Percentiles rank a stretch among this genome's conserved stretches.
phyloP scores from a whole-genome alignment of 257 asterid species.

The Misopates orontium region DNA sequence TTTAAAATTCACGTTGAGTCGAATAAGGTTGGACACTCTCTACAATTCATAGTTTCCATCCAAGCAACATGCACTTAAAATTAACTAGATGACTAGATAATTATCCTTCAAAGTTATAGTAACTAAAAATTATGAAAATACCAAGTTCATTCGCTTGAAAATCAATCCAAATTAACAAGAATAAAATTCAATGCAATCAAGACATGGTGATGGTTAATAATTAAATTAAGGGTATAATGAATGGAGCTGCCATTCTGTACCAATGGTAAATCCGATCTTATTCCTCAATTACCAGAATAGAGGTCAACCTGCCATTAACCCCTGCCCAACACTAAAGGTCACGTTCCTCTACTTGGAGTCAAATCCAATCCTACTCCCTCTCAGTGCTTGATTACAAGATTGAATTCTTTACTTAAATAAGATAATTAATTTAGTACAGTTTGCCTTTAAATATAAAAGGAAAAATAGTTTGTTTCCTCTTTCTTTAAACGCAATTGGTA shows the following conservation, averaged over 20 bases:
- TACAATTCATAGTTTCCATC: too few relatives aligned
- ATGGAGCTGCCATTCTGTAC: neutral
- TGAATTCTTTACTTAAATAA: slow-evolving; percentile 6
- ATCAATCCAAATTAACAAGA: neutral
- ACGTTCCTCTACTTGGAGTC: slow-evolving; percentile 21
- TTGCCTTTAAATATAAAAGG: neutral
- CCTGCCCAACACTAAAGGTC: slow-evolving; percentile 36
- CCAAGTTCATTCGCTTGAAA: too few relatives aligned
- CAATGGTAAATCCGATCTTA: slow-evolving; percentile 15
- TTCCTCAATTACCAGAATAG: slow-evolving; percentile 11
- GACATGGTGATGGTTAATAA: neutral
- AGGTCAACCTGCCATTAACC: slow-evolving; percentile 36
- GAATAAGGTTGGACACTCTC: too few relatives aligned
- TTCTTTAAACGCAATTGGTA: slow-evolving; percentile 12
- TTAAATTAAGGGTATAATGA: neutral
- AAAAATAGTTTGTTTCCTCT: neutral
- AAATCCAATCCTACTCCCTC: slow-evolving; percentile 27
- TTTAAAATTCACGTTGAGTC: too few relatives aligned
- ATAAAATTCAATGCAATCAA: neutral
- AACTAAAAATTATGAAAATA: too few relatives aligned
- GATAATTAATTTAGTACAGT: slow-evolving; percentile 3
- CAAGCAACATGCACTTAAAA: too few relatives aligned
- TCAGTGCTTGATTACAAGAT: slow-evolving; percentile 23
- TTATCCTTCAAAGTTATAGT: too few relatives aligned
- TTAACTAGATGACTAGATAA: too few relatives aligned